Base-by-base conservation (phyloP, 345 rosid species). In the Eucalyptus sp. region DNA sequence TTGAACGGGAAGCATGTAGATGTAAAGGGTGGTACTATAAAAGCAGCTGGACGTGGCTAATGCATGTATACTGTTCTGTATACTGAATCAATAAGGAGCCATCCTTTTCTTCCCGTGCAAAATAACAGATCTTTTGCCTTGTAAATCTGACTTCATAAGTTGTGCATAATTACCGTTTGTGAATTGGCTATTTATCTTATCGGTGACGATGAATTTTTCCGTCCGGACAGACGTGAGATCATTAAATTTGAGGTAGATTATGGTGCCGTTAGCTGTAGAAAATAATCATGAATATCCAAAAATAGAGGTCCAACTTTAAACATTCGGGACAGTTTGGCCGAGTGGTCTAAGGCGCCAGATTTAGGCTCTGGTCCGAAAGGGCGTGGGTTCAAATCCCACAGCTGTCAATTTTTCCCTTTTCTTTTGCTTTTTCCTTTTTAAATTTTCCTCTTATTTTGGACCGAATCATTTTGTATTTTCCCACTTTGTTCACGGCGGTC, bases 331-430 rank as follows among this genome's bases (percentile, higher is more conserved):
- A 96, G 98, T 97, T 97, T 96, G 97, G 99, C 98, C 97, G 98
- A 98, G 98, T 97, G 99, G 98, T 96, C 99, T 95, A 95, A 97
- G 98, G 98, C 98, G 99, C 98, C 98, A 95, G 97, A 97, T 95
- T 97, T 95, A 97, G 99, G 98, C 98, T 97, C 97, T 96, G 97
- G 98, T 96, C 98, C 97, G 99, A 92, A 95, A 97, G 98, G 99
- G 98, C 97, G 99, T 97, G 99, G 98, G 99, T 98, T 98, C 99
- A 98, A 97, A 96, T 94, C 97, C 98, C 98, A 95, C 96, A 97
- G 99, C 97, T 95, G 97, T 97, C 97, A 98, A 1, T 13, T 41
- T 37, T 41, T 20, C 2, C 1, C 1, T 10, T 9, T 37, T 10
- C 6, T 1, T 18, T 76, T 64, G 14, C 17, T 62, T 29, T 13